Conservation (phyloP, 2,329 filamentous ascomycete species). For the Lasiodiplodia citricola region DNA sequence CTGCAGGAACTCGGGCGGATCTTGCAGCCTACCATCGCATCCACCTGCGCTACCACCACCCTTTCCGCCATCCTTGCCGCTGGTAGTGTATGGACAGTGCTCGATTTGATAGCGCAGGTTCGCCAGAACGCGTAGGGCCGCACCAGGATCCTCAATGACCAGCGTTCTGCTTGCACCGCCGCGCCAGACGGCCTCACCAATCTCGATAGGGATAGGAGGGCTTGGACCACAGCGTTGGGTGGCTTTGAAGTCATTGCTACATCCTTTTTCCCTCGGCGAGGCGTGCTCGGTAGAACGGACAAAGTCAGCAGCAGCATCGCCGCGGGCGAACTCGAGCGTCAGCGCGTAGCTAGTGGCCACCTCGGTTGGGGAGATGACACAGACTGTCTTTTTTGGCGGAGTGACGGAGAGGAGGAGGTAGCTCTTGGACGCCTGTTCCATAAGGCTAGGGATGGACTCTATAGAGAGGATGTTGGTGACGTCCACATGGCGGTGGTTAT, state of each 20-base stretch:
- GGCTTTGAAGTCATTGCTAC: background rate
- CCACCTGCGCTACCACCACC: background rate
- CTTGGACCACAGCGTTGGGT: conserved; percentile 1
- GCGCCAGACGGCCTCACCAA: conserved; percentile 2
- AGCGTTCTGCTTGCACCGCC: background rate
- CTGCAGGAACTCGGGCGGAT: background rate
- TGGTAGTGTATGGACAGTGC: background rate
- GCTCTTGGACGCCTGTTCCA: background rate
- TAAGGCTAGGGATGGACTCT: background rate
- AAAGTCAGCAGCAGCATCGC: conserved; percentile 3
- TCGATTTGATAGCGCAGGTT: conserved; percentile 12
- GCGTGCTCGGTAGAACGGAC: background rate
- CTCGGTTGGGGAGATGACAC: background rate
- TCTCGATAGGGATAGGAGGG: background rate
- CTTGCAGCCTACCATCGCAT: background rate
- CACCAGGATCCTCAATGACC: background rate
- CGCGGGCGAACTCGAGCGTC: conserved; percentile 10
- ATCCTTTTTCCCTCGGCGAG: background rate
- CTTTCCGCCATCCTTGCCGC: background rate
- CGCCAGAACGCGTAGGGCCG: conserved; percentile 1
- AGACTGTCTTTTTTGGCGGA: background rate
- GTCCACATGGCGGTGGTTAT: conserved; percentile 11
- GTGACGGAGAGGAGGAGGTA: background rate
- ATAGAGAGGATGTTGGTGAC: background rate
- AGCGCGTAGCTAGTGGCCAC: background rate